Conservation (phyloP, 2,329 filamentous ascomycete genomes). For the Diaporthe sp. region DNA sequence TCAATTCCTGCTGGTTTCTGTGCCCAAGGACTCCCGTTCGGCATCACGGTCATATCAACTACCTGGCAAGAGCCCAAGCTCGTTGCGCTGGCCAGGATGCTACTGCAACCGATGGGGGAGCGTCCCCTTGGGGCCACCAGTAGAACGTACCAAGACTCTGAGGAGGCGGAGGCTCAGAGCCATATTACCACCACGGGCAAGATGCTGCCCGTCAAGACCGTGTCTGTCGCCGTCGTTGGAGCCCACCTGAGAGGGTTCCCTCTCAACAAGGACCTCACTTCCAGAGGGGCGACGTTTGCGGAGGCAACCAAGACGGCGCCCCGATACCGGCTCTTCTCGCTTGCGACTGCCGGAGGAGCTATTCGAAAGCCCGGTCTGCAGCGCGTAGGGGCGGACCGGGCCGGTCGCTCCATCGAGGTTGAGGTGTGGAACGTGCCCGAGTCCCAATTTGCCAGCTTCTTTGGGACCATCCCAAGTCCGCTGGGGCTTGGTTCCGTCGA, state of each 20-base stretch:
- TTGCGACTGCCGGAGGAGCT: background rate
- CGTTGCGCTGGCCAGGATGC: background rate
- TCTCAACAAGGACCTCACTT: background rate
- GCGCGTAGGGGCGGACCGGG: background rate
- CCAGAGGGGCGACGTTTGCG: background rate
- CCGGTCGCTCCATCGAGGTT: background rate
- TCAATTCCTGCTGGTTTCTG: background rate
- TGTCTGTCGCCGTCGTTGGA: background rate
- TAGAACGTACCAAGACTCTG: background rate
- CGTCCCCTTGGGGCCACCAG: background rate
- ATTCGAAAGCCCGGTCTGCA: background rate
- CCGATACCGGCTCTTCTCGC: background rate
- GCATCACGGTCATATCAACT: background rate
- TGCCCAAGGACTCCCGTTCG: background rate
- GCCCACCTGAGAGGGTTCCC: background rate
- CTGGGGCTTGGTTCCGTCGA: background rate
- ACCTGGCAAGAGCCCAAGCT: background rate
- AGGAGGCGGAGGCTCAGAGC: background rate
- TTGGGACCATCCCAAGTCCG: background rate
- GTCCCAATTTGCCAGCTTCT: background rate
- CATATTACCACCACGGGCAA: background rate
- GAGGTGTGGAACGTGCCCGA: background rate
- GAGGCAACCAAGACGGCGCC: background rate
- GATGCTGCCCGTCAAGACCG: background rate
- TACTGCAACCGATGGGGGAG: background rate